Evolutionary conservation across 139 green algal genomes (phyloP).

Genomic region (Microglena sp.): DNA sequence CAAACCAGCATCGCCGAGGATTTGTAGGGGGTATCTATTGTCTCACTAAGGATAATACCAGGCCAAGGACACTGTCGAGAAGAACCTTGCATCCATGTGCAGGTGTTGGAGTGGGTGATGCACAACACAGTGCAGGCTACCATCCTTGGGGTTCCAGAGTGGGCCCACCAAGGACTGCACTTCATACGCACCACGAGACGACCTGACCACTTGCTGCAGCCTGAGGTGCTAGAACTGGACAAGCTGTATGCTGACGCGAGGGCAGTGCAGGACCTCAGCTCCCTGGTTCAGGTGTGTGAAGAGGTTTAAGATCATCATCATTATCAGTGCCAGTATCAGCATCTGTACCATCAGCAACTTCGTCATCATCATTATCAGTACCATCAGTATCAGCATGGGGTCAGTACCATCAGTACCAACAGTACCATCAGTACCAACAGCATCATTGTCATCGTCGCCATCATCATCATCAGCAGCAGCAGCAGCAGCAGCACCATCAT

Average conservation of each 20-base stretch:
- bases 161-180: slow-evolving; percentile 26
- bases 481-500: no score
- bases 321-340: no score
- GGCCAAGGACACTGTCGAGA: no score
- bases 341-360: no score
- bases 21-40: background rate
- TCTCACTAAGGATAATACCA: no score
- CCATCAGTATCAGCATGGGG: background rate
- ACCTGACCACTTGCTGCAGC: slow-evolving; percentile 19
- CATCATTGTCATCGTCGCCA: no score
- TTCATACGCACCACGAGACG: slow-evolving; percentile 20
- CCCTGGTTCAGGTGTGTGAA: no score
- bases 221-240: slow-evolving; percentile 25
- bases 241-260: slow-evolving; percentile 11
- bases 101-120: slow-evolving; percentile 43
- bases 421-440: background rate
- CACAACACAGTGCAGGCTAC: slow-evolving; percentile 36
- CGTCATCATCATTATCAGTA: background rate
- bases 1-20: background rate
- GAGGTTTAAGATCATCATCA: no score
- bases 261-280: no score
- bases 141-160: slow-evolving; percentile 14
- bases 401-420: background rate
- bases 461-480: no score
- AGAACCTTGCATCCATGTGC: background rate